Evolutionary conservation across 179 eudicot species (phyloP).

Genomic region (Vitellaria paradoxa): DNA sequence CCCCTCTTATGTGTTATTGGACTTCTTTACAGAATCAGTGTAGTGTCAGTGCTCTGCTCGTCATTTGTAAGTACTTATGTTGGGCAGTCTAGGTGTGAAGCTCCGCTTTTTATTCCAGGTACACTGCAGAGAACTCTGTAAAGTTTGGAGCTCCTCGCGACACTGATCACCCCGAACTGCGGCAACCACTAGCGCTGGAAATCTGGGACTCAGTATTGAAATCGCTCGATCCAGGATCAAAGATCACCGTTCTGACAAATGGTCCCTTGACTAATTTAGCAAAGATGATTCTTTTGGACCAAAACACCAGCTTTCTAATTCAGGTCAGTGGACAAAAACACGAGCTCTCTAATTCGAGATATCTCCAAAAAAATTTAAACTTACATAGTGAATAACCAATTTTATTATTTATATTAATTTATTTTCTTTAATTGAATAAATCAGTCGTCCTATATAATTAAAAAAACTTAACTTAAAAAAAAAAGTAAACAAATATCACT

Average conservation of each 20-base stretch:
- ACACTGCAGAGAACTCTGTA: constrained; percentile 62
- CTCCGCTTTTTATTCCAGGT: constrained; percentile 29
- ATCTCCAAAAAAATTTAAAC: no score
- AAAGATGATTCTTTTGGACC: constrained; percentile 51
- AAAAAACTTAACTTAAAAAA: no score
- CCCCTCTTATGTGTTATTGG: no score
- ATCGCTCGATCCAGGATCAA: constrained; percentile 32
- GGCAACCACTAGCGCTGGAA: constrained; percentile 67
- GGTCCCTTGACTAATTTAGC: constrained; percentile 83
- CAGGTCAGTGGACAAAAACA: constrained; percentile 40
- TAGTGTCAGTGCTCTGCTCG: no score
- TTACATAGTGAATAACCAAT: no score
- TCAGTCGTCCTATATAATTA: no score
- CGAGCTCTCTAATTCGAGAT: no score
- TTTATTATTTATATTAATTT: no score
- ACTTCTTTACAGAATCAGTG: no score
- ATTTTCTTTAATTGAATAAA: no score
- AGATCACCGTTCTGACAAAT: constrained; percentile 51
- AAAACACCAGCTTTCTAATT: constrained; percentile 40
- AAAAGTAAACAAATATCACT: no score
- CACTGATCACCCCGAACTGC: constrained; percentile 56
- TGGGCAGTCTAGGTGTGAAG: not conserved
- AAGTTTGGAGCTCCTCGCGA: constrained; percentile 67
- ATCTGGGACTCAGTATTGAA: constrained; percentile 56
- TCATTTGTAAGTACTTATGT: no score